phyloP scores from a whole-genome alignment of 179 eudicot species.

The Spergularia azorica region DNA sequence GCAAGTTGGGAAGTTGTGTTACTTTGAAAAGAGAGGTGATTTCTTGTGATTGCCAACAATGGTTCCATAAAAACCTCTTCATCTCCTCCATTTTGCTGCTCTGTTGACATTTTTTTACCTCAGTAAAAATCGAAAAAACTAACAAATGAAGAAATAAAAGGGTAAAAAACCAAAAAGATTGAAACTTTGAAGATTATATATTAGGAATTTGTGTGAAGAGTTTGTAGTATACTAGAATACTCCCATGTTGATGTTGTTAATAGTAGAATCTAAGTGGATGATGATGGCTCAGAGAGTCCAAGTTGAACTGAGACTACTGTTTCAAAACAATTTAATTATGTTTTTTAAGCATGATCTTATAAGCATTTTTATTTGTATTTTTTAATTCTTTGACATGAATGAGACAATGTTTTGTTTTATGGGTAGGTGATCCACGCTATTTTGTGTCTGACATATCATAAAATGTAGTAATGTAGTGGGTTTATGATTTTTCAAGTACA shows the following conservation, averaged over 20 bases:
- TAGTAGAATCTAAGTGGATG: no score
- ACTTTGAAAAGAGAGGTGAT: constrained; percentile 25
- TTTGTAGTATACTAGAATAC: background rate
- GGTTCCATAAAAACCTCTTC: constrained; percentile 25
- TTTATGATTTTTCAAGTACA: no score
- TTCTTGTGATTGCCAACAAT: background rate
- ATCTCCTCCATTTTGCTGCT: constrained; percentile 25
- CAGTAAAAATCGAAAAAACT: background rate
- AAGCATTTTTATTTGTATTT: no score
- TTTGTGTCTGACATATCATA: no score
- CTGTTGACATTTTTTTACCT: constrained; percentile 12
- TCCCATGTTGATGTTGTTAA: background rate
- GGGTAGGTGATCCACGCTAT: no score
- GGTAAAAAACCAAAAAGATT: background rate
- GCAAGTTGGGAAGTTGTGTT: constrained; percentile 70
- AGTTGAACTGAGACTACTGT: no score
- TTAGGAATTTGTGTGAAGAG: background rate
- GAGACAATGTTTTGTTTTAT: no score
- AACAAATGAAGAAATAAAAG: background rate
- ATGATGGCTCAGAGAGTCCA: no score
- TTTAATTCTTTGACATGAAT: no score
- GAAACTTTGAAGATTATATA: background rate
- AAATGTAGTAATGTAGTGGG: no score
- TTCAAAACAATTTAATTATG: no score
- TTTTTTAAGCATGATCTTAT: no score